Base-by-base conservation (phyloP, 164 flowering plant species). In the Kalanchoe fedtschenkoi region DNA sequence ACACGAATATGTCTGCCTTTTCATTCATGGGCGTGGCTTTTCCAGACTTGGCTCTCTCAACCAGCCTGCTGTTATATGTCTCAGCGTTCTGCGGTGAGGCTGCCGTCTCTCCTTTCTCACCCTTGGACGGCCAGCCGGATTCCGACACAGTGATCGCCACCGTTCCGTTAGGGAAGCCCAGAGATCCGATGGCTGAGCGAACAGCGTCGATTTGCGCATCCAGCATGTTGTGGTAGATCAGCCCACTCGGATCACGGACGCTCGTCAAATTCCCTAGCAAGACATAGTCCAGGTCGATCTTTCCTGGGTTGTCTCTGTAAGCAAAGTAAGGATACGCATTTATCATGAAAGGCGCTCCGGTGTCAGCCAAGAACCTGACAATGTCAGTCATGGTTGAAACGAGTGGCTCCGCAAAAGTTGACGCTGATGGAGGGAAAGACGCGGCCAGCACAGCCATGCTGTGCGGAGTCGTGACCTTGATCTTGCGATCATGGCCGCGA, bases 41-140 rank as follows among this genome's bases (percentile, higher is more conserved):
- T 6, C 54, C 61, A 0, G 79, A 67, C 42, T 77, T 75, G 1
- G 69, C 83, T 0, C 80, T 75, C 58, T 73, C 75, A 9, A 84
- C 70, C 71, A 87, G 46, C 44, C 83, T 66, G 0, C 72, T 64
- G 56, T 83, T 84, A 61, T 87, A 87, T 0, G 77, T 72, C 75
- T 62, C 67, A 1, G 95, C 88, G 39, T 87, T 80, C 4, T 75
- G 75, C 35, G 72, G 75, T 9, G 85, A 80, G 14, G 88, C 88
- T 1, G 77, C 85, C 0, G n/a, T 11, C 0, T 81, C 88, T 0
- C 71, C 74, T 0, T 67, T 6, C 0, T 72, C 80, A 0, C 92
- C 87, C 65, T 75, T 81, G 4, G 95, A 84, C 22, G 95, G 90
- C 95, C 95, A 87, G 14, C 95, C 95, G 0, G 95, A 72, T 61